Base-by-base conservation (phyloP, 306 rosid genomes). In the Biancaea sappan region DNA sequence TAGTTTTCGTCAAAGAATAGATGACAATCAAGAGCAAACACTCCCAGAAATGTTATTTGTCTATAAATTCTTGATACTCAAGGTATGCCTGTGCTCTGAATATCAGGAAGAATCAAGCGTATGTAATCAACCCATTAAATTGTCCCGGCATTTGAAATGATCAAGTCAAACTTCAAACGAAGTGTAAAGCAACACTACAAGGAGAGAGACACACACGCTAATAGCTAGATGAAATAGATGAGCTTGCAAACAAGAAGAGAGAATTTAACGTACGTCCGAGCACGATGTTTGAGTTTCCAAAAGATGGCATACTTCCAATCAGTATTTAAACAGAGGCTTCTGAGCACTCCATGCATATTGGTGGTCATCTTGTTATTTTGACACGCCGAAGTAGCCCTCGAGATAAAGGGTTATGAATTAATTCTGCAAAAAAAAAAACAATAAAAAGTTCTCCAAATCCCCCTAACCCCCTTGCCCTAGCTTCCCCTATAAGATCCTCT, bases 401-500 rank as follows among this genome's bases (percentile, higher is more conserved):
- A 47, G 31, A 58, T 19, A 52, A 67, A 35, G 72, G 56, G 61
- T 57, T 31, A 40, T 68, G 24, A 78, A 67, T 63, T 73, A 59
- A 54, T 53, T 72, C 69, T 74, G 73, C 65, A n/a, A 70, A 41
- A 72, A 75, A 25, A 53, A 65, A 38, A 73, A 26, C 24, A 43
- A 73, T 3, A 69, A 69, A 69, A 53, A 67, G 44, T 53, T 73
- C 67, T 46, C 54, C 56, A 72, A 56, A 35, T 79, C 57, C 54
- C 60, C 16, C 8, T 47, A 15, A 48, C 69, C 9, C 50, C 54
- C 62, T 60, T 64, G 47, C 43, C 76, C 92, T 90, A 91, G 86
- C 96, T 91, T 79, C 89, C 96, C 76, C 96, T 84, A 5, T 91
- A 91, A 21, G 96, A 91, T 32, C 96, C 96, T 88, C 96, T 83